Conservation (phyloP, 352 stramenopile species). For the Globisporangium yorkense region DNA sequence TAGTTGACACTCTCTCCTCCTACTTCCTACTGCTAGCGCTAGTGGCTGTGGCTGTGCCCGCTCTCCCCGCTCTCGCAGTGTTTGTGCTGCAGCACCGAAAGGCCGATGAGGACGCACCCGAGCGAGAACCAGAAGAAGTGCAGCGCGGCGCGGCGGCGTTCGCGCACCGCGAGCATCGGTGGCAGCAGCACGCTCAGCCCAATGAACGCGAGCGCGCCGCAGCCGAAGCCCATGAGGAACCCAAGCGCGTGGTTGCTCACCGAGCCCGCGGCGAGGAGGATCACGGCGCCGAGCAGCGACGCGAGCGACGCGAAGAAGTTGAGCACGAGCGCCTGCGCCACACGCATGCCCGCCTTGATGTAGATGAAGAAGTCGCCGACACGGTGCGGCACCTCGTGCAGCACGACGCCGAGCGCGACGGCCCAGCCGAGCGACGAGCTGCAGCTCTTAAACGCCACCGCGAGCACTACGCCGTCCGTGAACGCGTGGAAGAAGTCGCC, state of each 20-base stretch:
- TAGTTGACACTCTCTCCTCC: too few relatives aligned
- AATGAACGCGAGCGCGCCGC: constrained; percentile 13
- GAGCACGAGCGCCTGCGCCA: constrained; percentile 13
- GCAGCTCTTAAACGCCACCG: constrained; percentile 20
- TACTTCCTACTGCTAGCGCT: too few relatives aligned
- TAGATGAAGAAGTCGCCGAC: constrained; percentile 24
- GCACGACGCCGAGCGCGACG: constrained; percentile 18
- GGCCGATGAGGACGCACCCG: constrained; percentile 13
- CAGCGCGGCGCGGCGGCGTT: constrained; percentile 1
- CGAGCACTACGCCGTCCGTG: constrained; percentile 19
- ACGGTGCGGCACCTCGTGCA: constrained; percentile 20
- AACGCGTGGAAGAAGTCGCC: constrained; percentile 22
- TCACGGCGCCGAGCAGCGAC: constrained; percentile 12
- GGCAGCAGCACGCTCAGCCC: constrained; percentile 8
- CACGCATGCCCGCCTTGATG: constrained; percentile 14
- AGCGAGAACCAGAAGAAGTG: constrained; percentile 16
- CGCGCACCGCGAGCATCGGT: constrained; percentile 14
- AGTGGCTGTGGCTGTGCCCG: background rate
- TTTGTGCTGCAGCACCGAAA: constrained; percentile 12
- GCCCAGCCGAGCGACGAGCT: constrained; percentile 16
- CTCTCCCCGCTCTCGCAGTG: constrained; percentile 6
- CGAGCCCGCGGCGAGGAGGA: constrained; percentile 9
- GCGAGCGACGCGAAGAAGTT: constrained; percentile 17
- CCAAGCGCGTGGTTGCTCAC: constrained; percentile 23
- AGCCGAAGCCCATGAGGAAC: constrained; percentile 19